phyloP scores from a whole-genome alignment of 306 rosid species.

The Gastrolobium bilobum region DNA sequence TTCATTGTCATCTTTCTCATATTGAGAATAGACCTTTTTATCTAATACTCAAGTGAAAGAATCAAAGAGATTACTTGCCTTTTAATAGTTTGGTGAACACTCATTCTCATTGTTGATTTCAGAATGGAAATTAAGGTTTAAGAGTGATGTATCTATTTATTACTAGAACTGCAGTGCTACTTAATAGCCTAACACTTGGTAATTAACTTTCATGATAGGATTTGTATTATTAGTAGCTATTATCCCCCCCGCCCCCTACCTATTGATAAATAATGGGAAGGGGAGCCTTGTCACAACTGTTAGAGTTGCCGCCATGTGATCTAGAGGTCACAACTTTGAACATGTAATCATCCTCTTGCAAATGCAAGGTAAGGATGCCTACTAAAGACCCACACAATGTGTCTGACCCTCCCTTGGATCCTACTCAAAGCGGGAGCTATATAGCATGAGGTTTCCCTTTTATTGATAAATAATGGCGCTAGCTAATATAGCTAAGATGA shows the following conservation, averaged over 20 bases:
- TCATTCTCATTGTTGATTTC: conserved; percentile 25
- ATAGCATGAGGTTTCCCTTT: too few species aligned
- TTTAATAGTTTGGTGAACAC: conserved; percentile 18
- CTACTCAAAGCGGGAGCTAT: too few species aligned
- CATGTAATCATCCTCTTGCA: too few species aligned
- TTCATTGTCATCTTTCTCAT: conserved; percentile 31
- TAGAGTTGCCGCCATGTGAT: too few species aligned
- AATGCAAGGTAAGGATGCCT: too few species aligned
- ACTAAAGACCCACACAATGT: too few species aligned
- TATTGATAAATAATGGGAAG: too few species aligned
- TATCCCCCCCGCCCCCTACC: not conserved
- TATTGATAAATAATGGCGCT: not conserved
- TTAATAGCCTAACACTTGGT: not conserved
- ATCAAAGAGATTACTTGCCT: not conserved
- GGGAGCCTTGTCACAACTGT: too few species aligned
- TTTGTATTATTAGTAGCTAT: not conserved
- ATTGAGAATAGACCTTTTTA: conserved; percentile 9
- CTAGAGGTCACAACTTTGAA: too few species aligned
- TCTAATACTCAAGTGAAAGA: conserved; percentile 10
- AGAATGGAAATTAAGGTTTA: conserved; percentile 19
- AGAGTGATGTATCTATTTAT: not conserved
- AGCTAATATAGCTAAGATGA: conserved; percentile 27
- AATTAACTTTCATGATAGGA: conserved; percentile 28
- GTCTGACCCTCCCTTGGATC: too few species aligned
- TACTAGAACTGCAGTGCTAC: conserved; percentile 12